Percentiles rank a stretch among this genome's conserved stretches.
Evolutionary conservation across 257 asterid genomes (phyloP).

Genomic region (Solanum ossicruentum): DNA sequence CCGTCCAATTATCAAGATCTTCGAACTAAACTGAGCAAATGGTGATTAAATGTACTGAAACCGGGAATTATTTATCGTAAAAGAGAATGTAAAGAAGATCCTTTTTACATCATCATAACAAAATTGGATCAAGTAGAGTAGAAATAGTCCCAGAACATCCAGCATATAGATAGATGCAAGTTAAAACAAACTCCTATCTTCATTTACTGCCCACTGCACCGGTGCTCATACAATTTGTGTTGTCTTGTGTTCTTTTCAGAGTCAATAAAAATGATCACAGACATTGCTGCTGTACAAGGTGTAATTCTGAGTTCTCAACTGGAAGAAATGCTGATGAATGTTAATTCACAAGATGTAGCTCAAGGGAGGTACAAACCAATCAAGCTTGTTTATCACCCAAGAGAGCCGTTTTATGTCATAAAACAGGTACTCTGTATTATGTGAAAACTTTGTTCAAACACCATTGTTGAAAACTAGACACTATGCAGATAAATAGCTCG

Average conservation of each 20-base stretch:
- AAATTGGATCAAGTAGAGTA: background rate
- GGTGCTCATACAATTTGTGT: background rate
- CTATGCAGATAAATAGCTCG: background rate
- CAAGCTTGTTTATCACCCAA: conserved; percentile 61
- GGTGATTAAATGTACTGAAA: background rate
- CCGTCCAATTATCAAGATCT: background rate
- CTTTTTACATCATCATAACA: background rate
- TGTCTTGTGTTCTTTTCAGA: conserved; percentile 18
- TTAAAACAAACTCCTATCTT: background rate
- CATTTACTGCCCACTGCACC: background rate
- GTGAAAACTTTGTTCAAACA: background rate
- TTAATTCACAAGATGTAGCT: conserved; percentile 33
- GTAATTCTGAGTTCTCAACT: conserved; percentile 74
- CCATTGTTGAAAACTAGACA: background rate
- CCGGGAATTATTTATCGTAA: background rate
- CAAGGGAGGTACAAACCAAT: conserved; percentile 45
- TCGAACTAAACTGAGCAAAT: background rate
- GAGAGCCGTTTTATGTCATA: conserved; percentile 72
- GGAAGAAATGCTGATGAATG: conserved; percentile 52
- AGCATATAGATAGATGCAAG: background rate
- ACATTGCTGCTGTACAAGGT: conserved; percentile 66
- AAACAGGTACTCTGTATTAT: conserved; percentile 34
- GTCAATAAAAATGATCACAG: conserved; percentile 41
- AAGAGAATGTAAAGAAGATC: background rate
- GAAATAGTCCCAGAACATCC: too few species aligned